phyloP scores from a whole-genome alignment of 2,329 filamentous ascomycete species.

The Coniochaeta sp. region DNA sequence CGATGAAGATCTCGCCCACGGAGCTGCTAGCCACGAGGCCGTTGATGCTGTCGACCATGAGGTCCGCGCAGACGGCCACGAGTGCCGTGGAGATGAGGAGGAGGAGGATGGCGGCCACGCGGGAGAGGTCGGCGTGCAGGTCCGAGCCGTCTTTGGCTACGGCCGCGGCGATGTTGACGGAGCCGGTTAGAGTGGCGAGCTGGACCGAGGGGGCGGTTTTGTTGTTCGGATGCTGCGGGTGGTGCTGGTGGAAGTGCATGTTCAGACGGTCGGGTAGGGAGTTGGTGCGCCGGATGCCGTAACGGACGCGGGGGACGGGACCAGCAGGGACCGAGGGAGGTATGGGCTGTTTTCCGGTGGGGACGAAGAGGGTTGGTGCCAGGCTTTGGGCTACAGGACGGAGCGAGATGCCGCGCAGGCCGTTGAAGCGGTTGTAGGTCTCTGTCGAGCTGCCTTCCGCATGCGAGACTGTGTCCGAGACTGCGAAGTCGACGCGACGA shows the following conservation, averaged over 20 bases:
- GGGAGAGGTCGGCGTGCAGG: slow-evolving; percentile 41
- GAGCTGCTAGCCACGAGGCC: slow-evolving; percentile 39
- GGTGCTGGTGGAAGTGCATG: slow-evolving; percentile 30
- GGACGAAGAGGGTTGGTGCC: slow-evolving; percentile 63
- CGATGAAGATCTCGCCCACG: slow-evolving; percentile 51
- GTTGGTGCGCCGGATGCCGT: slow-evolving; percentile 65
- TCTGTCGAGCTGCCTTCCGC: slow-evolving; percentile 20
- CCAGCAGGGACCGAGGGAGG: slow-evolving; percentile 29
- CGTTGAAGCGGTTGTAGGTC: slow-evolving; percentile 36
- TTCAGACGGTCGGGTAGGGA: slow-evolving; percentile 66
- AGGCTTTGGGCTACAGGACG: slow-evolving; percentile 59
- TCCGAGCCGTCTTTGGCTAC: slow-evolving; percentile 21
- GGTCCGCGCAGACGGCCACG: slow-evolving; percentile 63
- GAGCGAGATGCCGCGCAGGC: slow-evolving; percentile 53
- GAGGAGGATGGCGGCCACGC: slow-evolving; percentile 51
- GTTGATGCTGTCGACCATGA: slow-evolving; percentile 62
- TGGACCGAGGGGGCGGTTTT: slow-evolving; percentile 39
- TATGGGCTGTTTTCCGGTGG: neutral
- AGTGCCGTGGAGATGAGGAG: slow-evolving; percentile 58
- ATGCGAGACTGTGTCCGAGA: slow-evolving; percentile 13
- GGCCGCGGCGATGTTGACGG: slow-evolving; percentile 7
- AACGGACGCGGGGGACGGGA: slow-evolving; percentile 49
- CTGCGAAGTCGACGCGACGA: slow-evolving; percentile 53
- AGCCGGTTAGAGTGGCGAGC: slow-evolving; percentile 24
- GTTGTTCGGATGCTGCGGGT: slow-evolving; percentile 25